Evolutionary conservation across 345 rosid genomes (phyloP).

Genomic region (Microcos paniculata): DNA sequence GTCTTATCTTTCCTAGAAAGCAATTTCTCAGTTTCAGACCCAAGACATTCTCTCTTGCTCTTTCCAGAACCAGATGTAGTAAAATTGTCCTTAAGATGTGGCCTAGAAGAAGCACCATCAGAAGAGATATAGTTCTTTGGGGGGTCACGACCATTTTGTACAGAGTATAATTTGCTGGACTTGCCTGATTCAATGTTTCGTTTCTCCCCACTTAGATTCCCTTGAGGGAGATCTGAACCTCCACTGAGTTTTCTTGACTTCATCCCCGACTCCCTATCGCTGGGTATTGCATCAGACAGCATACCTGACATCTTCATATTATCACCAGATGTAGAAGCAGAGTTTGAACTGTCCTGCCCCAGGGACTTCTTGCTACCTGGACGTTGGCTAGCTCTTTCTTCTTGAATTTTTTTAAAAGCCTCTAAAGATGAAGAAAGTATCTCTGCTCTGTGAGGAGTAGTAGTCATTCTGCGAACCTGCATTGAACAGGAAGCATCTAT

Average conservation of each 20-base stretch:
- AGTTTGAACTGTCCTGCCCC: conserved; percentile 32
- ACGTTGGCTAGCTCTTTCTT: conserved; percentile 47
- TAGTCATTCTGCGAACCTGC: conserved; percentile 80
- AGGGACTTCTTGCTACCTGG: conserved; percentile 22
- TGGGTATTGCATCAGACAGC: conserved; percentile 23
- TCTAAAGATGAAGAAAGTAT: conserved; percentile 71
- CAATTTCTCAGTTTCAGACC: conserved; percentile 43
- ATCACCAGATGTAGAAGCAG: conserved; percentile 21
- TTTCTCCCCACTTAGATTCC: conserved; percentile 30
- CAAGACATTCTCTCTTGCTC: conserved; percentile 43
- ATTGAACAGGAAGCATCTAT: conserved; percentile 25
- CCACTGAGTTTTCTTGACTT: conserved; percentile 33
- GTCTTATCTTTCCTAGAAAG: conserved; percentile 45
- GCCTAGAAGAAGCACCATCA: conserved; percentile 28
- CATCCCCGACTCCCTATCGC: conserved; percentile 24
- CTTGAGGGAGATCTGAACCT: conserved; percentile 28
- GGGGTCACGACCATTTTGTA: conserved; percentile 27
- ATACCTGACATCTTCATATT: conserved; percentile 25
- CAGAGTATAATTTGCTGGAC: conserved; percentile 33
- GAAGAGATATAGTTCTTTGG: conserved; percentile 30
- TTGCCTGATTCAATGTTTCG: conserved; percentile 34
- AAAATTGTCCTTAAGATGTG: conserved; percentile 36
- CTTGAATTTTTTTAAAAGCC: conserved; percentile 72
- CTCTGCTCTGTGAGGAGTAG: conserved; percentile 74
- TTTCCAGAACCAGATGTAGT: conserved; percentile 37